Conservation (phyloP, 805 yeast genomes). For the Diddensiella caesifluorescens region DNA sequence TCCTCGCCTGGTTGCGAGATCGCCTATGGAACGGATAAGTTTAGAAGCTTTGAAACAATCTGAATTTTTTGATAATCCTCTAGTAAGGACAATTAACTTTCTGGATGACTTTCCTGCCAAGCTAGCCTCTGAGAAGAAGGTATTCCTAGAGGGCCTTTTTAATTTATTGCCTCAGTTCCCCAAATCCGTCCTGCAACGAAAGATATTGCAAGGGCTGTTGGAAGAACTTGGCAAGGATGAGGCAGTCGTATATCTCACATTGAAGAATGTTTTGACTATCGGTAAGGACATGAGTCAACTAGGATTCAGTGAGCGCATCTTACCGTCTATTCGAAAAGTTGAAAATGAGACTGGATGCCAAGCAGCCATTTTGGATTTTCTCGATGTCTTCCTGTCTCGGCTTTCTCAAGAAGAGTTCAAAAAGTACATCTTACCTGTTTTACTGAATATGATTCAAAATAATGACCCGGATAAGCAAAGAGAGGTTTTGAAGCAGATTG, state of each 20-base stretch:
- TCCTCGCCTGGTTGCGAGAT: conserved; percentile 50
- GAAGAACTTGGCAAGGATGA: conserved; percentile 42
- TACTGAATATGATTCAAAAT: conserved; percentile 33
- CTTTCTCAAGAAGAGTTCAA: conserved; percentile 50
- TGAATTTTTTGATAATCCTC: conserved; percentile 73
- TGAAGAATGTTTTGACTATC: conserved; percentile 54
- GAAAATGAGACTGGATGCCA: conserved; percentile 39
- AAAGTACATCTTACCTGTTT: conserved; percentile 41
- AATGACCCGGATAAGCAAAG: conserved; percentile 46
- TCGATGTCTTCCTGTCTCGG: conserved; percentile 43
- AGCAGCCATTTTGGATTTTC: conserved; percentile 42
- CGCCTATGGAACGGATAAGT: conserved; percentile 51
- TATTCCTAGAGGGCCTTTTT: conserved; percentile 62
- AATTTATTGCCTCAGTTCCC: conserved; percentile 55
- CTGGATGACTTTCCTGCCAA: conserved; percentile 81
- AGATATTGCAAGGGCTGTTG: conserved; percentile 65
- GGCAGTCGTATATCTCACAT: conserved; percentile 41
- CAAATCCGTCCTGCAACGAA: conserved; percentile 50
- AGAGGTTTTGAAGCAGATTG: conserved; percentile 41
- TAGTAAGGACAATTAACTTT: conserved; percentile 73
- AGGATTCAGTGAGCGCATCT: conserved; percentile 67
- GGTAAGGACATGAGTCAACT: conserved; percentile 67
- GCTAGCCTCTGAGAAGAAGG: conserved; percentile 55
- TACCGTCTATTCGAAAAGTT: conserved; percentile 40
- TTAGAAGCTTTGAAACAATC: conserved; percentile 67